Conservation (phyloP, 805 yeast species). For the Pichia pseudocactophila region DNA sequence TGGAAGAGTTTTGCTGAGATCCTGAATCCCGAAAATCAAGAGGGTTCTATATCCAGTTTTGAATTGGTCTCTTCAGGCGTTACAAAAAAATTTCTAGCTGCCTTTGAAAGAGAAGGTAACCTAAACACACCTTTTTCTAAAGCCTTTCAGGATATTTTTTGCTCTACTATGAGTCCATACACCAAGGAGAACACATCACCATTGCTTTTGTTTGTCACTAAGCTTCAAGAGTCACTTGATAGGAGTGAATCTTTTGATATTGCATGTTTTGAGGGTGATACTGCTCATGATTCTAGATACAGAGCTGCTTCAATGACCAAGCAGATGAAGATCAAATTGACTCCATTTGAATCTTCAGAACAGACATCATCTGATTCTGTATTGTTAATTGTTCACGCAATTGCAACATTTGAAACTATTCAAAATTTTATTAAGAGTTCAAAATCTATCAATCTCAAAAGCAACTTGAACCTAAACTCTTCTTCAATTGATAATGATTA, state of each 20-base stretch:
- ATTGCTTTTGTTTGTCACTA: slow-evolving; percentile 39
- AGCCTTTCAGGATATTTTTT: slow-evolving; percentile 39
- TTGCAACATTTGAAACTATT: slow-evolving; percentile 49
- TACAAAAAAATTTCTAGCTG: slow-evolving; percentile 32
- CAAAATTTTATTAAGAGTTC: slow-evolving; percentile 35
- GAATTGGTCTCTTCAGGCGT: slow-evolving; percentile 68
- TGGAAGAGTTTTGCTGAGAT: slow-evolving; percentile 22
- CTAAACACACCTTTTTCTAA: slow-evolving; percentile 27
- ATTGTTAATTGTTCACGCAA: slow-evolving; percentile 46
- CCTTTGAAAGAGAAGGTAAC: slow-evolving; percentile 27
- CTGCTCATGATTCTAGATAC: slow-evolving; percentile 12
- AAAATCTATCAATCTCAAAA: background rate
- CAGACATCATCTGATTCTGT: slow-evolving; percentile 23
- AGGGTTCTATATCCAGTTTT: slow-evolving; percentile 49
- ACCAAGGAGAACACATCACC: slow-evolving; percentile 28
- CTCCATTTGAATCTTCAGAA: slow-evolving; percentile 29
- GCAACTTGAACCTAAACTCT: slow-evolving; percentile 9
- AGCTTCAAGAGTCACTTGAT: slow-evolving; percentile 65
- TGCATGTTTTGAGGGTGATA: slow-evolving; percentile 34
- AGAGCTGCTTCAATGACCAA: slow-evolving; percentile 59
- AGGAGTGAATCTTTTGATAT: slow-evolving; percentile 69
- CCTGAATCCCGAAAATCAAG: slow-evolving; percentile 15
- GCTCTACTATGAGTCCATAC: slow-evolving; percentile 24
- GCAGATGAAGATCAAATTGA: slow-evolving; percentile 55
- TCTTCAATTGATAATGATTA: slow-evolving; percentile 17